These are phyloP conservation scores for Globisporangium emineosum DNA, from an alignment of 352 stramenopile species.

Conservation along the genomic window DNA sequence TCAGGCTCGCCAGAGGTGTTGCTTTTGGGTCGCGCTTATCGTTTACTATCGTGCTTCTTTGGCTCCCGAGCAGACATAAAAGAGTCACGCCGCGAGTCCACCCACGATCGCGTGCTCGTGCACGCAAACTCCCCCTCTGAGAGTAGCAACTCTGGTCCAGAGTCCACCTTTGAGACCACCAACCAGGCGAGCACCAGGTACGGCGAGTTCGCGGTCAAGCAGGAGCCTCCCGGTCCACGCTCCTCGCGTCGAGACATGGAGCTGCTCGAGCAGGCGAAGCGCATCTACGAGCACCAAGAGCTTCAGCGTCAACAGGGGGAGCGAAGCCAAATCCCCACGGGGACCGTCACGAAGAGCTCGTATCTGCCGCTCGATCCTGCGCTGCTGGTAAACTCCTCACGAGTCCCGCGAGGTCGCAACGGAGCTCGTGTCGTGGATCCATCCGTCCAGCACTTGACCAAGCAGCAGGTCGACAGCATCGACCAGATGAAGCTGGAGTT, in stretches of 20 bases:
- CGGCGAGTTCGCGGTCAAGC: slow-evolving; percentile 33
- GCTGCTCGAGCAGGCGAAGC: slow-evolving; percentile 37
- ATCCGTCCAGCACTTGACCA: slow-evolving; percentile 56
- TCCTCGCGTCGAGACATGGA: slow-evolving; percentile 42
- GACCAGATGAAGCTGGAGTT: slow-evolving; percentile 65
- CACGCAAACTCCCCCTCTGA: slow-evolving; percentile 20
- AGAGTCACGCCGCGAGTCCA: slow-evolving; percentile 40
- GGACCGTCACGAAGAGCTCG: slow-evolving; percentile 34
- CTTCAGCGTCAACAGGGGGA: slow-evolving; percentile 26
- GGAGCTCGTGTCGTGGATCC: slow-evolving; percentile 45
- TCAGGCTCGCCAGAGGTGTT: no score
- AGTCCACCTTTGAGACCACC: slow-evolving; percentile 50
- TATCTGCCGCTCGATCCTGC: slow-evolving; percentile 35
- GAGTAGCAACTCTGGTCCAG: background rate
- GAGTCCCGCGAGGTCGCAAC: slow-evolving; percentile 55
- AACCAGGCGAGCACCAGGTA: slow-evolving; percentile 52
- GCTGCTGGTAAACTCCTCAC: slow-evolving; percentile 26
- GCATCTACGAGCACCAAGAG: slow-evolving; percentile 33
- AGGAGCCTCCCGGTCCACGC: slow-evolving; percentile 28
- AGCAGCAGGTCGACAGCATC: slow-evolving; percentile 68
- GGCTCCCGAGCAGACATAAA: slow-evolving; percentile 27
- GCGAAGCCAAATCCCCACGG: slow-evolving; percentile 17
- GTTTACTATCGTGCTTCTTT: background rate
- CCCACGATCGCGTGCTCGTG: slow-evolving; percentile 48
- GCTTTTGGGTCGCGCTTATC: background rate